Conservation (phyloP, 2,329 filamentous ascomycete genomes). For the Arthrobotrys iridis region DNA sequence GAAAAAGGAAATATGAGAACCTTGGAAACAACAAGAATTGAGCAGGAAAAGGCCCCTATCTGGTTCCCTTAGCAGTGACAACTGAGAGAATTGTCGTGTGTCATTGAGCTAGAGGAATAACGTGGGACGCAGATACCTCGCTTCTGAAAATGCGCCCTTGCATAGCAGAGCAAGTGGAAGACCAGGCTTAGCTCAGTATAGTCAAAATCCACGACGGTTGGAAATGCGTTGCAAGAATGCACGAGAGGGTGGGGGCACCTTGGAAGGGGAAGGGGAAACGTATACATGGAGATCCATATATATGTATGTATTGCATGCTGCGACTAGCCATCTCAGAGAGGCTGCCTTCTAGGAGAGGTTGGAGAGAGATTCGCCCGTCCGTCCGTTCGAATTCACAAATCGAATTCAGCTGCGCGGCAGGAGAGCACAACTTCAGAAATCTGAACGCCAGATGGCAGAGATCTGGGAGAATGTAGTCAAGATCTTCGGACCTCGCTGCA, state of each 20-base stretch:
- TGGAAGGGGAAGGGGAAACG: constrained; percentile 21
- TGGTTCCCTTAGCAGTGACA: constrained; percentile 16
- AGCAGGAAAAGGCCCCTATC: constrained; percentile 7
- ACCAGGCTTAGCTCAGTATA: constrained; percentile 17
- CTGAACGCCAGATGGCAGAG: constrained; percentile 15
- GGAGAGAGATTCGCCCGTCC: too few relatives aligned
- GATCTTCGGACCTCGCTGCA: constrained; percentile 41
- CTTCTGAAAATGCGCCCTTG: constrained; percentile 54
- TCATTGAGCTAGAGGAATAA: constrained; percentile 43
- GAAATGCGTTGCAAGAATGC: constrained; percentile 54
- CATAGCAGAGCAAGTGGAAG: constrained; percentile 22
- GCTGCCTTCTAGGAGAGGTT: background rate
- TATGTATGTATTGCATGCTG: background rate
- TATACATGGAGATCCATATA: constrained; percentile 41
- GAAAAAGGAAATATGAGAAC: constrained; percentile 9
- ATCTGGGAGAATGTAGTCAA: constrained; percentile 11
- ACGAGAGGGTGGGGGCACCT: constrained; percentile 26
- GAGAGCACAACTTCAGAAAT: too few relatives aligned
- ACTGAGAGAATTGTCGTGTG: constrained; percentile 43
- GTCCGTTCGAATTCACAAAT: too few relatives aligned
- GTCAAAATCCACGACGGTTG: constrained; percentile 30
- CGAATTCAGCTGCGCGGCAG: too few relatives aligned
- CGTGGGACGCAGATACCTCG: constrained; percentile 54
- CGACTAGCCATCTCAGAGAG: background rate
- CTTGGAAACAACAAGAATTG: constrained; percentile 9